phyloP scores from a whole-genome alignment of 2,329 filamentous ascomycete genomes.

The Penicillium rolfsii region DNA sequence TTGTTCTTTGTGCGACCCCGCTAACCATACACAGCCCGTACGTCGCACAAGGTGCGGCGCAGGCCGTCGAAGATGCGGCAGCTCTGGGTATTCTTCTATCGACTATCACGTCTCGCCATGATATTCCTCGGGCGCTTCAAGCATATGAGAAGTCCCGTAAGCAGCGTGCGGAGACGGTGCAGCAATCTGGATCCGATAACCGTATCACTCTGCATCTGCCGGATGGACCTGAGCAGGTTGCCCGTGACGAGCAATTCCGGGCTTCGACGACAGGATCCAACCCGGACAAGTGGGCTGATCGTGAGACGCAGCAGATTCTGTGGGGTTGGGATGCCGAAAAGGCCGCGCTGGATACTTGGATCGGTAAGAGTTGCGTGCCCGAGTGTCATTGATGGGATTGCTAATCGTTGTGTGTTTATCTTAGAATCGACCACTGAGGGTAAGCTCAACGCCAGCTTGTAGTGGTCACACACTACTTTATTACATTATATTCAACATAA shows the following conservation, averaged over 20 bases:
- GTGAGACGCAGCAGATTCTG: conserved; percentile 60
- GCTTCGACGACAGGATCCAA: conserved; percentile 33
- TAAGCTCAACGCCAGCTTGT: conserved; percentile 25
- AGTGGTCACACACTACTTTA: background rate
- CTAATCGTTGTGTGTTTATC: background rate
- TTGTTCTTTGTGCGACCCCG: background rate
- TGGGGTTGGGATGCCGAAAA: conserved; percentile 46
- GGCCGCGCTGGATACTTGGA: conserved; percentile 37
- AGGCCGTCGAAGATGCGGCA: conserved; percentile 50
- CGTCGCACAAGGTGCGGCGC: conserved; percentile 51
- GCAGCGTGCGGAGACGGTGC: conserved; percentile 44
- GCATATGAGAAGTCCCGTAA: conserved; percentile 46
- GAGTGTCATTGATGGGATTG: background rate
- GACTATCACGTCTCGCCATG: conserved; percentile 33
- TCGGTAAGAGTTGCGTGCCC: conserved; percentile 23
- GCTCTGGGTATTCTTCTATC: conserved; percentile 42
- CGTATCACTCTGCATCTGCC: conserved; percentile 43
- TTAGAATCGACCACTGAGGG: background rate
- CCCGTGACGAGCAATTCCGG: conserved; percentile 46
- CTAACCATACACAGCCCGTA: conserved; percentile 34
- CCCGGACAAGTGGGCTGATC: conserved; percentile 69
- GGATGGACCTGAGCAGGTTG: conserved; percentile 45
- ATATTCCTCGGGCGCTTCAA: conserved; percentile 41
- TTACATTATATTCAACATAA: conserved; percentile 5
- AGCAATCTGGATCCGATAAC: conserved; percentile 43